Evolutionary conservation across 306 rosid genomes (phyloP), one percentile per base, ranked within the genome.

Genomic region (Morella rubra): DNA sequence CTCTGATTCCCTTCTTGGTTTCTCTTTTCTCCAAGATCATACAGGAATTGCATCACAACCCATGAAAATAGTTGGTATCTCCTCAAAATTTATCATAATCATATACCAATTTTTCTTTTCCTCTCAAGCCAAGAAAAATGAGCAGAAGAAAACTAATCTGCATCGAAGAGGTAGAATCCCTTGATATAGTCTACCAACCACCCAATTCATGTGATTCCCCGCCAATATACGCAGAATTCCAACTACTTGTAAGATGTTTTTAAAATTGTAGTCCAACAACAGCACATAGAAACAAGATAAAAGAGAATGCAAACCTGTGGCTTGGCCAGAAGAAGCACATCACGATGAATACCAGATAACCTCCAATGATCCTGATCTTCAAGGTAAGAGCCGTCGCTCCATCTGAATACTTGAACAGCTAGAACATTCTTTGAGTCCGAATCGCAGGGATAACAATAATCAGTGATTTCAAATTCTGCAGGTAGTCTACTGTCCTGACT

Each of bases 311-410:
- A 76, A 79, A 91, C 98, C 95, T 91, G 78, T 8, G 98, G 98
- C 85, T 95, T 92, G 72, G 97, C 77, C 59, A 95, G 86, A 81
- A 95, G 98, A 76, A 92, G 91, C 73, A 95, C 98, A 64, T 95
- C 96, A 46, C 97, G 97, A 80, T 92, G 98, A 79, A 95, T 89
- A 42, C 97, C 98, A 22, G 98, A 92, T 77, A 95, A 72, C 90
- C 97, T 84, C 97, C 98, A 95, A 32, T 95, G 98, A 72, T 95
- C 98, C 86, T 95, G 97, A 82, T 95, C 98, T 87, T 95, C 98
- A 64, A 95, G 96, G 84, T 95, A 95, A 81, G 92, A 81, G 19
- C 98, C 98, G 72, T 95, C 98, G 66, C 98, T 92, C 97, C 97
- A 95, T 90, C 93, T 86, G 65, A 86, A 79, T 58, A 95, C 98